These are phyloP conservation scores for Chlorociboria aeruginascens DNA, from an alignment of 495 filamentous ascomycete species.

Conservation along the genomic window DNA sequence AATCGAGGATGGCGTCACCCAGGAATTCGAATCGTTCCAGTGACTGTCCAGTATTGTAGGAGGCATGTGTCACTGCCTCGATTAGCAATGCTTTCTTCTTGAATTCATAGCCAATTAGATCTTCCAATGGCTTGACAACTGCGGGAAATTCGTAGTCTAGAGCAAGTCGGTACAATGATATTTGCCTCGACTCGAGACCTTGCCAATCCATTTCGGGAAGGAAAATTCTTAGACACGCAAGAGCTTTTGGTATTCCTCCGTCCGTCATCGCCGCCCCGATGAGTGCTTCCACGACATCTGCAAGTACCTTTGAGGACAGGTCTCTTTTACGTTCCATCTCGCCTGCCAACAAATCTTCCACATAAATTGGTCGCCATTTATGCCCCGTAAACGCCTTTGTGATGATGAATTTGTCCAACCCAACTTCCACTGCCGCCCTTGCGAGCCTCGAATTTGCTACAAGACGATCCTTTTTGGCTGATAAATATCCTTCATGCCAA, in stretches of 20 bases:
- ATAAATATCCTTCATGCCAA: slow-evolving; percentile 74
- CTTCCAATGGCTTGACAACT: slow-evolving; percentile 32
- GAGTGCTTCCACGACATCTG: slow-evolving; percentile 81
- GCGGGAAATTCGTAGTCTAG: slow-evolving; percentile 5
- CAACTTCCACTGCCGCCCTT: slow-evolving; percentile 45
- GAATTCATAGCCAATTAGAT: slow-evolving; percentile 60
- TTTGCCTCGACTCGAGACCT: slow-evolving; percentile 22
- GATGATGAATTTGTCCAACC: slow-evolving; percentile 65
- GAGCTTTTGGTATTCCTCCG: slow-evolving; percentile 53
- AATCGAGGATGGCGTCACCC: slow-evolving; percentile 79
- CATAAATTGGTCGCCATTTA: slow-evolving; percentile 60
- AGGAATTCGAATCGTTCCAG: slow-evolving; percentile 88
- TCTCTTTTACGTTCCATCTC: slow-evolving; percentile 18
- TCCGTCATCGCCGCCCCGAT: slow-evolving; percentile 69
- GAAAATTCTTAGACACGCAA: slow-evolving; percentile 52
- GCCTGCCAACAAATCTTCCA: slow-evolving; percentile 34
- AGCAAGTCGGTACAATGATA: slow-evolving; percentile 14
- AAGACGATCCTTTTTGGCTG: slow-evolving; percentile 50
- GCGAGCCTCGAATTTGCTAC: slow-evolving; percentile 64
- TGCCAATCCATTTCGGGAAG: slow-evolving; percentile 51
- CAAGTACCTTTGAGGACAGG: slow-evolving; percentile 69
- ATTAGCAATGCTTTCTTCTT: slow-evolving; percentile 54
- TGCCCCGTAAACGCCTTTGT: slow-evolving; percentile 50
- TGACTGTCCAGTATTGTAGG: slow-evolving; percentile 46
- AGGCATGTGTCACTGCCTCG: slow-evolving; percentile 80